A percentile compares a stretch with the other conserved stretches of the same genome.
These are phyloP conservation scores for Aureobasidium musti DNA, from an alignment of 2,329 filamentous ascomycete species.

Conservation along the genomic window DNA sequence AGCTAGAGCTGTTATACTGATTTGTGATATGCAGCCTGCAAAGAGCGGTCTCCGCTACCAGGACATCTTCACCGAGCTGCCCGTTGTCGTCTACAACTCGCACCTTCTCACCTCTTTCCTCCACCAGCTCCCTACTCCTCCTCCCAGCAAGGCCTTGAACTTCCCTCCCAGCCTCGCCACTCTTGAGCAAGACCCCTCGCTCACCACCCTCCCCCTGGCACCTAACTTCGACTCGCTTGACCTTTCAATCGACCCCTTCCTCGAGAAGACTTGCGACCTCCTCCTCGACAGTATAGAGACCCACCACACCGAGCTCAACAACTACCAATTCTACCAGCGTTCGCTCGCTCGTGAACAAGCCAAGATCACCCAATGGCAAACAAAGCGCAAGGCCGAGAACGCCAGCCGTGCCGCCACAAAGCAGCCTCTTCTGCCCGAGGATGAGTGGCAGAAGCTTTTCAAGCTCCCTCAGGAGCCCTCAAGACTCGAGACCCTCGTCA, in stretches of 20 bases:
- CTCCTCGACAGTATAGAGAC: slow-evolving; percentile 95
- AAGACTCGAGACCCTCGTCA: slow-evolving; percentile 88
- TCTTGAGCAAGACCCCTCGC: slow-evolving; percentile 64
- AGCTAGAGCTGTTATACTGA: slow-evolving; percentile 34
- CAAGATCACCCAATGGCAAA: slow-evolving; percentile 96
- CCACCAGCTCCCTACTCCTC: slow-evolving; percentile 78
- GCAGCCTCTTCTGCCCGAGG: slow-evolving; percentile 85
- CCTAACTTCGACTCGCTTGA: slow-evolving; percentile 90
- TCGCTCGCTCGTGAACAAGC: slow-evolving; percentile 90
- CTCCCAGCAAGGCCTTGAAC: slow-evolving; percentile 62
- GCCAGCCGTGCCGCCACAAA: slow-evolving; percentile 80
- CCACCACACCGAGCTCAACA: slow-evolving; percentile 98
- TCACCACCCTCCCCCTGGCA: slow-evolving; percentile 66
- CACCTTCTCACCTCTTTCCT: slow-evolving; percentile 94
- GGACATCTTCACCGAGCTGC: slow-evolving; percentile 89
- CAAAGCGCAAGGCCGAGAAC: slow-evolving; percentile 96
- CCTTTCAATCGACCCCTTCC: slow-evolving; percentile 92
- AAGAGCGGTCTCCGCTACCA: slow-evolving; percentile 89
- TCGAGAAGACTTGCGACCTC: slow-evolving; percentile 97
- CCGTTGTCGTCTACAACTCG: slow-evolving; percentile 90
- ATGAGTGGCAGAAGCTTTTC: slow-evolving; percentile 98
- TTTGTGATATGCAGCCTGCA: slow-evolving; percentile 66
- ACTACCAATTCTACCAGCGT: slow-evolving; percentile 96
- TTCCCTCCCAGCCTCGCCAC: slow-evolving; percentile 79
- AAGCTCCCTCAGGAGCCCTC: slow-evolving; percentile 96